Conservation (phyloP, 805 yeast species). For the Spathaspora sp. region DNA sequence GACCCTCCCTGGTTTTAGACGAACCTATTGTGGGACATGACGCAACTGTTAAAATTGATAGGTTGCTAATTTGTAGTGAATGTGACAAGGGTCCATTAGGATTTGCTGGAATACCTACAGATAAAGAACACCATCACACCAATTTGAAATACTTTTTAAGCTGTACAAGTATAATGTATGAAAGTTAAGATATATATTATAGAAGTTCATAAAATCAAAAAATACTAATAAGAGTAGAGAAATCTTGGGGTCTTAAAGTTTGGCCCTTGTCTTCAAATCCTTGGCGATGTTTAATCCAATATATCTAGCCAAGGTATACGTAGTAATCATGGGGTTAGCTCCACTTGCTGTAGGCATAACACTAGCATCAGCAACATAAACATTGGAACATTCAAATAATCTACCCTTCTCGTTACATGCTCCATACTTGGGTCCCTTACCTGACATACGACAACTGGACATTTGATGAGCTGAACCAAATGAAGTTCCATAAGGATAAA, state of each 20-base stretch:
- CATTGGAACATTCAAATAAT: constrained; percentile 45
- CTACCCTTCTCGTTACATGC: constrained; percentile 44
- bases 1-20: constrained; percentile 24
- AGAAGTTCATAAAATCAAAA: neutral
- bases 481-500: constrained; percentile 24
- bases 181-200: constrained; percentile 8
- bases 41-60: constrained; percentile 29
- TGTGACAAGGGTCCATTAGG: constrained; percentile 81
- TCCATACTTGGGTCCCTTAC: constrained; percentile 40
- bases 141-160: constrained; percentile 43
- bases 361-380: constrained; percentile 49
- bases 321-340: constrained; percentile 50
- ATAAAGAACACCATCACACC: constrained; percentile 26
- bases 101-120: constrained; percentile 45
- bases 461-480: constrained; percentile 54
- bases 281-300: constrained; percentile 35
- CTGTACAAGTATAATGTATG: constrained; percentile 43
- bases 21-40: constrained; percentile 12
- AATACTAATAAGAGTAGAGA: neutral
- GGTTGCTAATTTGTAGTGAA: constrained; percentile 66
- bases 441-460: constrained; percentile 50
- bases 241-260: constrained; percentile 13
- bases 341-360: constrained; percentile 52
- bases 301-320: constrained; percentile 45
- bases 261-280: constrained; percentile 24